phyloP scores from a whole-genome alignment of 345 rosid genomes.

The Turritis glabra region DNA sequence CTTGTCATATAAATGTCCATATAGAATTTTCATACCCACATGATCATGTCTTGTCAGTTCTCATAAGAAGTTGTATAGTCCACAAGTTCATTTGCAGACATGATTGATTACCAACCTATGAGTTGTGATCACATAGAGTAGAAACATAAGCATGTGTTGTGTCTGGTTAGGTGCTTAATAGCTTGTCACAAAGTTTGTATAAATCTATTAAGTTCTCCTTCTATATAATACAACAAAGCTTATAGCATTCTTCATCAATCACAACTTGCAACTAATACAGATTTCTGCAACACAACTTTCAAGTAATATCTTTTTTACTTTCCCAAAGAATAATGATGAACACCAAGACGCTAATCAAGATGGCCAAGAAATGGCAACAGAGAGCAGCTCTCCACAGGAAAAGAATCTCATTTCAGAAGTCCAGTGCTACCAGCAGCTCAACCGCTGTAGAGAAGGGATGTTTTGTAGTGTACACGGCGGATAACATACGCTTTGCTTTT shows the following conservation, averaged over 20 bases:
- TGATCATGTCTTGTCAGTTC: not conserved
- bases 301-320: not conserved
- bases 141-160: constrained; percentile 22
- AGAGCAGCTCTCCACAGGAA: constrained; percentile 20
- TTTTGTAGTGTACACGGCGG: constrained; percentile 40
- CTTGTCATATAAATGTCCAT: not conserved
- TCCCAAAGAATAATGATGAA: constrained; percentile 2
- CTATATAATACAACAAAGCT: constrained; percentile 19
- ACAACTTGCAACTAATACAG: not conserved
- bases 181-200: not conserved
- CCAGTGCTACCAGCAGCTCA: not conserved
- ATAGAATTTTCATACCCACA: not conserved
- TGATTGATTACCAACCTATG: not conserved
- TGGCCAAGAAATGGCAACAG: constrained; percentile 26
- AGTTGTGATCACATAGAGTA: not conserved
- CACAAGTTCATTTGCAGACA: not conserved
- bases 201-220: not conserved
- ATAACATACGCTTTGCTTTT: constrained; percentile 24
- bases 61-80: not conserved
- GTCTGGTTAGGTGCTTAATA: not conserved
- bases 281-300: not conserved
- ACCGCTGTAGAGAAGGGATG: constrained; percentile 17
- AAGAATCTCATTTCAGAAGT: constrained; percentile 21
- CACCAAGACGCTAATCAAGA: constrained; percentile 14
- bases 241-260: constrained; percentile 12